phyloP scores from a whole-genome alignment of 768 basidiomycete genomes.

The Tulasnella sp. region DNA sequence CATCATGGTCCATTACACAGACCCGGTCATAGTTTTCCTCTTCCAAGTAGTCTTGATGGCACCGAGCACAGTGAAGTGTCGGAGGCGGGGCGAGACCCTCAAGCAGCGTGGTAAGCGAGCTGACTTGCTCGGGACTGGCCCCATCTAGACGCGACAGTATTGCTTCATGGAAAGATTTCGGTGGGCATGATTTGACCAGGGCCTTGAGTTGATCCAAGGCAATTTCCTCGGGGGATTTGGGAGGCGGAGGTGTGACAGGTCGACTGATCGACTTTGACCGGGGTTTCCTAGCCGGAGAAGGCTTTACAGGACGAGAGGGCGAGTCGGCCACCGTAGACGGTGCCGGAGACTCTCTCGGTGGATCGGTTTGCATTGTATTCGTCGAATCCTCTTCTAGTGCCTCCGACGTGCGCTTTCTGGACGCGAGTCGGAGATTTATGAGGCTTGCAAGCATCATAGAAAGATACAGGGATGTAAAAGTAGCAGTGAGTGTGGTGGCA shows the following conservation, averaged over 20 bases:
- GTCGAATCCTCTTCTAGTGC: background rate
- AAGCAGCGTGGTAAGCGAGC: background rate
- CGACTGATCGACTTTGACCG: background rate
- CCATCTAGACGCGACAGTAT: background rate
- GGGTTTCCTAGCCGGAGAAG: background rate
- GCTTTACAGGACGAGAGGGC: background rate
- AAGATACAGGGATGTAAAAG: background rate
- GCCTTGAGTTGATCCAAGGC: background rate
- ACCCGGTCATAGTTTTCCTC: constrained; percentile 9
- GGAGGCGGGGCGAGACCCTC: constrained; percentile 3
- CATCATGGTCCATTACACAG: constrained; percentile 12
- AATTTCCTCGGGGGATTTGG: constrained; percentile 4
- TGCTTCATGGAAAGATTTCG: background rate
- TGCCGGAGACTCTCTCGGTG: background rate
- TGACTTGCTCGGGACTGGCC: constrained; percentile 2
- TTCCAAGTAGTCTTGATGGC: constrained; percentile 5
- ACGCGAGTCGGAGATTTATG: background rate
- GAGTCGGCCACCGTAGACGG: background rate
- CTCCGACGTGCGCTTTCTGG: constrained; percentile 1
- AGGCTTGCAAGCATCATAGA: background rate
- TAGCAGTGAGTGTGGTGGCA: background rate
- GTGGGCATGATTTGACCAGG: background rate
- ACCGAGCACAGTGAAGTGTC: constrained; percentile 9
- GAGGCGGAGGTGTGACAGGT: background rate
- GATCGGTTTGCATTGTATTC: background rate